These are phyloP conservation scores for Eutrema japonicum DNA, from an alignment of 345 rosid genomes.

Conservation along the genomic window DNA sequence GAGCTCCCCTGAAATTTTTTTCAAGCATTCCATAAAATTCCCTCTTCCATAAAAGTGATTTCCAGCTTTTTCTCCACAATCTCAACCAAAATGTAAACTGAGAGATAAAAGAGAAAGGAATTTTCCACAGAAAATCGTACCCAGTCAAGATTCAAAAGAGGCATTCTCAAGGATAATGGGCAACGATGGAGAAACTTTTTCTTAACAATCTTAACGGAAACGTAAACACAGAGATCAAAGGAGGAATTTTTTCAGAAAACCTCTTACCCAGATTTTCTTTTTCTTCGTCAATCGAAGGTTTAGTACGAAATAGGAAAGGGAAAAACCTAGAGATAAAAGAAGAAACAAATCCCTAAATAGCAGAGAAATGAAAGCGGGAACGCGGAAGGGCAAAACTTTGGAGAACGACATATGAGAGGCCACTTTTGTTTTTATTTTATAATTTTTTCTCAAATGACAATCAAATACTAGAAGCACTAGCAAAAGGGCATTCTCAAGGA, in stretches of 20 bases:
- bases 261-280: conserved; percentile 8
- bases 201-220: not conserved
- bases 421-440: no score
- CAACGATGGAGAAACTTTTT: not conserved
- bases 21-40: no score
- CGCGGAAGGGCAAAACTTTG: not conserved
- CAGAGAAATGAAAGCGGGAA: conserved; percentile 17
- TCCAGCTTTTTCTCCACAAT: not conserved
- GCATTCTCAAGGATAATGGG: no score
- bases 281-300: not conserved
- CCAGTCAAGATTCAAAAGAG: not conserved
- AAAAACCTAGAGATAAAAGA: not conserved
- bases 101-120: not conserved
- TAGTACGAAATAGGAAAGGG: not conserved
- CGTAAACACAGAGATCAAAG: not conserved
- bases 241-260: not conserved
- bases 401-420: no score
- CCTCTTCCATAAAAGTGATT: no score
- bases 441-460: no score
- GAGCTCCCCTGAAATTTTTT: not conserved
- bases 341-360: not conserved
- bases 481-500: no score
- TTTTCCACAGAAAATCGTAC: not conserved
- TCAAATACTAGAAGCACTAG: no score
- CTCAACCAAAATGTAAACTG: not conserved